Evolutionary conservation across 208 protist species (phyloP).

Genomic region (Wallacemonas sp.): DNA sequence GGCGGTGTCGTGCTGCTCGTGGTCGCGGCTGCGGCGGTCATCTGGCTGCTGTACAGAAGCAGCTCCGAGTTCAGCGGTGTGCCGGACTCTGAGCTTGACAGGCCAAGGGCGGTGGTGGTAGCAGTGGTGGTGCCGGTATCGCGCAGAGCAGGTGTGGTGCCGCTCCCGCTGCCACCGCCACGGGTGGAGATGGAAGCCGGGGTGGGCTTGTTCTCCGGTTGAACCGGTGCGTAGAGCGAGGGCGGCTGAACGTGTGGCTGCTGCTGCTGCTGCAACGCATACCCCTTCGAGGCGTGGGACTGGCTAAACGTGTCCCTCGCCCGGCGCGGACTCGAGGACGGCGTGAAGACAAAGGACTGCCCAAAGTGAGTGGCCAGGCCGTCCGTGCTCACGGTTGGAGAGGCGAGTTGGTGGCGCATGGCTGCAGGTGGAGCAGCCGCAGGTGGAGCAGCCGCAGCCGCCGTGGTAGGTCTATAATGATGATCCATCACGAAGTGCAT

Average conservation of each 20-base stretch:
- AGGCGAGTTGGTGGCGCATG: too few relatives aligned
- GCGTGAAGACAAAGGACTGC: neutral
- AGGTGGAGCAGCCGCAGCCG: neutral
- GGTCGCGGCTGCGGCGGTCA: neutral
- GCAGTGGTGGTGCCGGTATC: too few relatives aligned
- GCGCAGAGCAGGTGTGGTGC: too few relatives aligned
- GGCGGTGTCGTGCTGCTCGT: neutral
- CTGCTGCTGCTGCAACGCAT: neutral
- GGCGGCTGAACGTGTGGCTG: neutral
- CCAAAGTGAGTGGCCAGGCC: neutral
- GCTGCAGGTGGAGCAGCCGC: too few relatives aligned
- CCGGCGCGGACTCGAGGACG: neutral
- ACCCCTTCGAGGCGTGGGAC: neutral
- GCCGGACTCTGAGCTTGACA: constrained; percentile 22
- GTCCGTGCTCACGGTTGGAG: neutral
- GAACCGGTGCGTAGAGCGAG: neutral
- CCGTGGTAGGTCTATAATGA: neutral
- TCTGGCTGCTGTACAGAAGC: neutral
- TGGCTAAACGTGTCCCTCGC: neutral
- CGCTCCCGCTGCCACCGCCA: too few relatives aligned
- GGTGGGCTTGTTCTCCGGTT: neutral
- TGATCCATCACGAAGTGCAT: too few relatives aligned
- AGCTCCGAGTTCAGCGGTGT: constrained; percentile 22
- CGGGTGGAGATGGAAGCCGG: neutral
- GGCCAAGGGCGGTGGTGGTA: constrained; percentile 16